Evolutionary conservation across 1,139 yeast species (phyloP).

Genomic region (Insectozyma bohioensis): DNA sequence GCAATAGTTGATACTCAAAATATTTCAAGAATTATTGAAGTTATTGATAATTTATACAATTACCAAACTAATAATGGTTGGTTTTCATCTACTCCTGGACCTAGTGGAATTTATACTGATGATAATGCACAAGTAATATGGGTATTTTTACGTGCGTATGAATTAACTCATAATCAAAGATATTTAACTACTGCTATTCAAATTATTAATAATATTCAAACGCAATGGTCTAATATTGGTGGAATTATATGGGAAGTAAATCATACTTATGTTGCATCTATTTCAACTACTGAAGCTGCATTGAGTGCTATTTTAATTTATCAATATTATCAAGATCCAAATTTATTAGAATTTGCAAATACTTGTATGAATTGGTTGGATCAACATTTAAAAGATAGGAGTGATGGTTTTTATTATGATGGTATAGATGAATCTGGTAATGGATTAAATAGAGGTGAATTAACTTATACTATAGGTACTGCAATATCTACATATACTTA

Average conservation of each 20-base stretch:
- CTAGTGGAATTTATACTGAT: slow-evolving; percentile 31
- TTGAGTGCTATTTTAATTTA: slow-evolving; percentile 30
- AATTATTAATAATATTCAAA: slow-evolving; percentile 18
- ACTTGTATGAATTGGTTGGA: slow-evolving; percentile 24
- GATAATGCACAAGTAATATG: slow-evolving; percentile 36
- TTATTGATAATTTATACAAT: slow-evolving; percentile 15
- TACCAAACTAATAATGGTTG: slow-evolving; percentile 24
- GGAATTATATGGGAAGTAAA: slow-evolving; percentile 31
- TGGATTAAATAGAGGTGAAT: slow-evolving; percentile 28
- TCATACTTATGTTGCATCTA: slow-evolving; percentile 28
- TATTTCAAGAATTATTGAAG: slow-evolving; percentile 16
- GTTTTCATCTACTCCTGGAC: slow-evolving; percentile 27
- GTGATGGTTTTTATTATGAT: slow-evolving; percentile 26
- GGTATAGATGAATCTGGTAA: slow-evolving; percentile 18
- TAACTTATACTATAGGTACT: slow-evolving; percentile 37
- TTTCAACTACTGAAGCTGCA: slow-evolving; percentile 35
- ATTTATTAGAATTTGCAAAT: slow-evolving; percentile 22
- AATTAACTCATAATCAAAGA: slow-evolving; percentile 15
- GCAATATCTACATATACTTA: slow-evolving; percentile 33
- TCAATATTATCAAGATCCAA: slow-evolving; percentile 18
- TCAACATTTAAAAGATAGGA: slow-evolving; percentile 23
- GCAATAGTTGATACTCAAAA: slow-evolving; percentile 20
- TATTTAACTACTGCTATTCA: slow-evolving; percentile 20
- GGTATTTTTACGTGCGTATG: slow-evolving; percentile 29
- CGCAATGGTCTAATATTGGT: slow-evolving; percentile 24